Percentiles rank a stretch among this genome's conserved stretches.
These are phyloP conservation scores for Monosporascus sp. DNA, from an alignment of 2,329 filamentous ascomycete genomes.

Conservation along the genomic window DNA sequence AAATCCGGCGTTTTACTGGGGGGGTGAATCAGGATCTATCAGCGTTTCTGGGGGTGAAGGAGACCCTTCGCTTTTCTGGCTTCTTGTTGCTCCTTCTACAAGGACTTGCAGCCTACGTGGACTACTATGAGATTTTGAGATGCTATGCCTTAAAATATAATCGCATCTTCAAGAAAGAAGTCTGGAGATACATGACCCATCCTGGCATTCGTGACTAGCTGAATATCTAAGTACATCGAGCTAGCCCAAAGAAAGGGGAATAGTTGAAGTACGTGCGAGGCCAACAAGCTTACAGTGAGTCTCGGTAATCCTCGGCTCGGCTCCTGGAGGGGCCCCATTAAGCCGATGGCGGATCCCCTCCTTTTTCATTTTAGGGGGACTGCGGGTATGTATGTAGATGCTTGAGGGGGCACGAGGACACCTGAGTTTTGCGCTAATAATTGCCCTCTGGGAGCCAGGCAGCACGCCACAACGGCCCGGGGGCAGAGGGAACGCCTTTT, in stretches of 20 bases:
- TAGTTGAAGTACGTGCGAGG: not conserved
- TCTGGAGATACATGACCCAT: no score
- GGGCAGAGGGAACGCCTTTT: not conserved
- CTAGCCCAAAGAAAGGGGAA: no score
- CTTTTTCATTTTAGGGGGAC: not conserved
- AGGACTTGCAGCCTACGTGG: no score
- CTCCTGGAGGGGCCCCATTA: constrained; percentile 4
- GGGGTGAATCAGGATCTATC: no score
- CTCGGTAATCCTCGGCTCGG: constrained; percentile 26
- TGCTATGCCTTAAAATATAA: not conserved
- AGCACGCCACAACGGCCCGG: not conserved
- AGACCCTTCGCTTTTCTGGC: no score
- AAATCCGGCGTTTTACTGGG: no score
- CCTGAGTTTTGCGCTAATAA: not conserved
- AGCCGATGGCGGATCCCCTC: not conserved
- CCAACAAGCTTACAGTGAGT: constrained; percentile 3
- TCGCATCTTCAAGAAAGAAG: no score
- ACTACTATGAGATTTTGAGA: not conserved
- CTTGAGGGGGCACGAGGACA: not conserved
- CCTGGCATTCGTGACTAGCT: no score
- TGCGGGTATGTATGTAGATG: no score
- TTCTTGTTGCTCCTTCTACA: no score
- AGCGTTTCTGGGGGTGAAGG: no score
- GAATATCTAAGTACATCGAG: no score
- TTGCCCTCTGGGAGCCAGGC: not conserved